Evolutionary conservation across 495 filamentous ascomycete genomes (phyloP).

Genomic region (Xylaria intraflava): DNA sequence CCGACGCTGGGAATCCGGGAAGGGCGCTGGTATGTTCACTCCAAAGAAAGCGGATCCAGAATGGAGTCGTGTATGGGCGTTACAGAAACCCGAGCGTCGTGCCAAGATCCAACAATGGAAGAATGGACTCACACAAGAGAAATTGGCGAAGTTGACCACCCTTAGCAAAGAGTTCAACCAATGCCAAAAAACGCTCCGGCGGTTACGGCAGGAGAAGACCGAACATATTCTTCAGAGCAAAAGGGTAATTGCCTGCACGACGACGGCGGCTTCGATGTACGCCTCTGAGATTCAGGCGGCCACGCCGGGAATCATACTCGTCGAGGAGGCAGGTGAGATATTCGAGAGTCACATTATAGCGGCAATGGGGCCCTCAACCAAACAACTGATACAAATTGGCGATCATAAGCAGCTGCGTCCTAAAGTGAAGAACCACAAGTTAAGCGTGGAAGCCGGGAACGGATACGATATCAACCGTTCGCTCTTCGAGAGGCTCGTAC

Average conservation of each 20-base stretch:
- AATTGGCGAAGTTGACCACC: conserved; percentile 32
- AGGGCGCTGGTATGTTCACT: conserved; percentile 38
- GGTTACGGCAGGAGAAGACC: conserved; percentile 40
- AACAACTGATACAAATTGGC: conserved; percentile 68
- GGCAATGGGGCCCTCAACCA: conserved; percentile 49
- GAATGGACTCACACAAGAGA: conserved; percentile 43
- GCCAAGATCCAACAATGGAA: conserved; percentile 42
- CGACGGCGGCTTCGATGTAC: conserved; percentile 65
- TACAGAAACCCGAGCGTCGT: conserved; percentile 34
- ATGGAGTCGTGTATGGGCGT: conserved; percentile 47
- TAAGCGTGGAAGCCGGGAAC: conserved; percentile 60
- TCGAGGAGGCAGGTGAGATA: conserved; percentile 79
- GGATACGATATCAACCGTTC: conserved; percentile 66
- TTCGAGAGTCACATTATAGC: conserved; percentile 65
- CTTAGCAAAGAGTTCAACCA: conserved; percentile 38
- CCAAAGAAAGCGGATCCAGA: conserved; percentile 17
- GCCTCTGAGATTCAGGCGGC: conserved; percentile 44
- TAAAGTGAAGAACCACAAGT: conserved; percentile 56
- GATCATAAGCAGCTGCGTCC: conserved; percentile 75
- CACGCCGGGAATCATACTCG: conserved; percentile 50
- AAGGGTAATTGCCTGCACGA: conserved; percentile 67
- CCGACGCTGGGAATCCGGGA: conserved; percentile 49
- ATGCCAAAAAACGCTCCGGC: conserved; percentile 32
- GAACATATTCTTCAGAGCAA: conserved; percentile 45
- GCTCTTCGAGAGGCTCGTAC: conserved; percentile 64